Base-by-base conservation (phyloP, 164 flowering plant genomes). In the Piper longum region DNA sequence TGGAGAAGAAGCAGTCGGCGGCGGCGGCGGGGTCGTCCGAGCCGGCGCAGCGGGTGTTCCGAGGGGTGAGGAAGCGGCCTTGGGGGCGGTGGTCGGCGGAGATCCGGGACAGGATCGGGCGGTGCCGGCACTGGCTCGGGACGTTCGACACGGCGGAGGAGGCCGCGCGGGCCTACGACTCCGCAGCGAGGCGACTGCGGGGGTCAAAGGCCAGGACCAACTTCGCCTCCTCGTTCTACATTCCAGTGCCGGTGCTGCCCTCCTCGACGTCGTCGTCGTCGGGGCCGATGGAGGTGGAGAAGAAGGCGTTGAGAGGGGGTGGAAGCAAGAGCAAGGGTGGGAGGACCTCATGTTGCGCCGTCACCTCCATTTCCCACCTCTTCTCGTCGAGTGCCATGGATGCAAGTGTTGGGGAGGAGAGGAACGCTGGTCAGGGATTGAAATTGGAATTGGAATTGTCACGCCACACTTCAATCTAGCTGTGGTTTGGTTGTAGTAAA, bases 21-120 rank as follows among this genome's bases (percentile, higher is more conserved):
- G 67, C 12, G 54, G 26, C 19, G 56, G 43, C 36, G 56, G 5
- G 8, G 60, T n/a, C 40, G 59, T 4, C 36, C 56, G 69, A 44
- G 54, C 51, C 66, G 57, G 72, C 7, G 62, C 75, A 75, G 74
- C 82, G 70, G 67, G 76, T 56, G 63, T 89, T 79, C 66, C 78
- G 97, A 60, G 93, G 95, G 2, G 97, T 90, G 43, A 64, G 97
- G 55, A 90, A 85, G 81, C 62, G 97, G 76, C 97, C 91, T 43
- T 90, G 97, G 97, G 97, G 97, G 54, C 73, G 97, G 67, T 90
- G 87, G 87, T 90, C 95, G 57, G 95, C 97, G 52, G 97, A 90
- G 81, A 90, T 90, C 61, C 70, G 97, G 4, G 95, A 90, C 80
- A 69, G 92, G 0, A 79, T 90, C 2, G 97, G 97, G 56, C 70